phyloP scores from a whole-genome alignment of 345 rosid species.

The Citropsis articulata region DNA sequence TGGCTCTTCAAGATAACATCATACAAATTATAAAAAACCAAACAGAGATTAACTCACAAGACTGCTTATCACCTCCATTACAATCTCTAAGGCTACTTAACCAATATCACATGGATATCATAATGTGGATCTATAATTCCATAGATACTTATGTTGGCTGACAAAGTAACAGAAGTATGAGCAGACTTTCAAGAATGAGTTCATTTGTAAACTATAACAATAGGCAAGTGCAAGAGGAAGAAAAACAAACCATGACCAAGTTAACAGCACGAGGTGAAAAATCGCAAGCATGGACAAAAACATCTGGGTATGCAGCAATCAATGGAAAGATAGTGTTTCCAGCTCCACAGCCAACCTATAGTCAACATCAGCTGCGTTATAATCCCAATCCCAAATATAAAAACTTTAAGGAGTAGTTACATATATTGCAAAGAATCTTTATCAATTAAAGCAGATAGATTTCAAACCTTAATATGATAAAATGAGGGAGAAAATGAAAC shows the following conservation, averaged over 20 bases:
- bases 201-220: not conserved
- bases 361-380: constrained; percentile 2
- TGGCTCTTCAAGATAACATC: not conserved
- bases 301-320: constrained; percentile 67
- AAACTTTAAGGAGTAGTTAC: not conserved
- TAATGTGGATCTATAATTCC: not conserved
- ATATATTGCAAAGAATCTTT: not conserved
- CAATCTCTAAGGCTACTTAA: not conserved
- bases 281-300: constrained; percentile 86
- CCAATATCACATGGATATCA: not conserved
- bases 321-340: constrained; percentile 87
- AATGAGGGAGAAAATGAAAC: not conserved
- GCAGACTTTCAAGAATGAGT: not conserved
- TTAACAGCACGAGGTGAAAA: constrained; percentile 82
- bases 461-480: not conserved
- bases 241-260: constrained; percentile 76
- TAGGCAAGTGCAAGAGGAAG: constrained; percentile 1
- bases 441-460: not conserved
- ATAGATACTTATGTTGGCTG: not conserved
- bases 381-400: not conserved
- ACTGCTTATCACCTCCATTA: not conserved
- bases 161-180: too few species aligned
- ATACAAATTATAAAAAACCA: not conserved
- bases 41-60: not conserved
- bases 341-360: constrained; percentile 93